Evolutionary conservation across 164 flowering plant species (phyloP).

Genomic region (Litsea cubeba): DNA sequence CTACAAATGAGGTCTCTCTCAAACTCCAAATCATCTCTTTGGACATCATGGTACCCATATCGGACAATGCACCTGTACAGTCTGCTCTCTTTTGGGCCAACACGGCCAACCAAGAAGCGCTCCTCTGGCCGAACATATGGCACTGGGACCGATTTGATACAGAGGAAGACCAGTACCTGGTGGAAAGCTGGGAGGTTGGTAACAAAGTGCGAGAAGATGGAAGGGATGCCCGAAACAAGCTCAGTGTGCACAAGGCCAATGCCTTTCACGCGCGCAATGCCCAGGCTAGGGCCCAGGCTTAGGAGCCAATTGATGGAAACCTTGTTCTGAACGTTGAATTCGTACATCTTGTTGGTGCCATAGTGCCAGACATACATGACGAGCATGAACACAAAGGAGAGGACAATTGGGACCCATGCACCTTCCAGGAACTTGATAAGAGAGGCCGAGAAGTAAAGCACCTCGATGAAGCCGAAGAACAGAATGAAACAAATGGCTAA

Average conservation of each 20-base stretch:
- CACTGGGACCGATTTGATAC: slow-evolving; percentile 82
- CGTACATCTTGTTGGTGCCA: slow-evolving; percentile 67
- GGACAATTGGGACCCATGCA: slow-evolving; percentile 90
- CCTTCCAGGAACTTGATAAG: slow-evolving; percentile 87
- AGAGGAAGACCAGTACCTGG: slow-evolving; percentile 83
- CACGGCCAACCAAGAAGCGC: slow-evolving; percentile 72
- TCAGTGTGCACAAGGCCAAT: slow-evolving; percentile 89
- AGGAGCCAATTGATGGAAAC: slow-evolving; percentile 91
- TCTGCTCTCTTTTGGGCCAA: slow-evolving; percentile 68
- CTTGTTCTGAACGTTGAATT: slow-evolving; percentile 84
- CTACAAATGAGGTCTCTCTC: slow-evolving; percentile 83
- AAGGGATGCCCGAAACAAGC: slow-evolving; percentile 90
- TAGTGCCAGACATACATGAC: slow-evolving; percentile 89
- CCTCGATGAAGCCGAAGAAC: slow-evolving; percentile 83
- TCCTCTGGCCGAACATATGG: slow-evolving; percentile 79
- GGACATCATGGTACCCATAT: slow-evolving; percentile 83
- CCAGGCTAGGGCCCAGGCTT: slow-evolving; percentile 66
- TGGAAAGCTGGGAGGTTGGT: slow-evolving; percentile 97
- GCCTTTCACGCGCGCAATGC: slow-evolving; percentile 81
- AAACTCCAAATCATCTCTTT: slow-evolving; percentile 73
- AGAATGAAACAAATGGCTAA: slow-evolving; percentile 63
- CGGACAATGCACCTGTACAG: slow-evolving; percentile 84
- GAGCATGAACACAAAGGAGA: slow-evolving; percentile 49
- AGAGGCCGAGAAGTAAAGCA: slow-evolving; percentile 86
- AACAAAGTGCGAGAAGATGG: slow-evolving; percentile 88